Base-by-base conservation (phyloP, 129 eudicot genomes). In the Helianthus annuus region DNA sequence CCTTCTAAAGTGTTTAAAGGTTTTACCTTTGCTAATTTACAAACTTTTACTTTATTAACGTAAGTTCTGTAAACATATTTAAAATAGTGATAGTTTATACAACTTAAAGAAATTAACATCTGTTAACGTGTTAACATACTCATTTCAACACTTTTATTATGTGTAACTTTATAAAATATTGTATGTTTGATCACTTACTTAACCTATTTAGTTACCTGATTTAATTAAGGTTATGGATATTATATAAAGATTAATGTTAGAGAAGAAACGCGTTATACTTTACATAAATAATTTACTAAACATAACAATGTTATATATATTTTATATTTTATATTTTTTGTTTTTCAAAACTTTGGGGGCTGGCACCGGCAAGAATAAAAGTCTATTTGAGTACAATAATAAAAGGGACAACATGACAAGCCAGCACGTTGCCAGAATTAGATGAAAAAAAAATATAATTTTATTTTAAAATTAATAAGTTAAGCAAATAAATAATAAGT, bases 371-470 rank as follows among this genome's bases (percentile, higher is more conserved):
- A 71, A 70, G 67, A 54, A 64, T 78, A 78, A 70, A 78, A 78
- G 77, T 78, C 77, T 14, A 52, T 63, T 24, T 63, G 76, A 70
- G 76, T 29, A 53, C 52, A 78, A 78, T 70, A 54, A 63, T 69
- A 52, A 10, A 34, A 69, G 59, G 8, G 80, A 75, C 72, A 69
- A 68, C 66, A 75, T 80, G 84, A 80, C 80, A 70, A 74, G 80
- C 77, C 80, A 75, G 84, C 84, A 80, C 80, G 80, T 80, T 80
- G 80, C 77, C 77, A 68, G 80, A 69, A 74, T 71, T 52, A 40
- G 48, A 54, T 46, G 42, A 48, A 36, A 29, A 48, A 36, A 29
- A 70, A 66, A 19, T 52, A 19, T 36, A 7, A 11, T 70, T 70
- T 22, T n/a, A 11, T 16, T 70, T 22, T 24, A 29, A 39, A 39